These are phyloP conservation scores for Petasospora fabianii DNA, from an alignment of 1,139 yeast genomes.

Conservation along the genomic window DNA sequence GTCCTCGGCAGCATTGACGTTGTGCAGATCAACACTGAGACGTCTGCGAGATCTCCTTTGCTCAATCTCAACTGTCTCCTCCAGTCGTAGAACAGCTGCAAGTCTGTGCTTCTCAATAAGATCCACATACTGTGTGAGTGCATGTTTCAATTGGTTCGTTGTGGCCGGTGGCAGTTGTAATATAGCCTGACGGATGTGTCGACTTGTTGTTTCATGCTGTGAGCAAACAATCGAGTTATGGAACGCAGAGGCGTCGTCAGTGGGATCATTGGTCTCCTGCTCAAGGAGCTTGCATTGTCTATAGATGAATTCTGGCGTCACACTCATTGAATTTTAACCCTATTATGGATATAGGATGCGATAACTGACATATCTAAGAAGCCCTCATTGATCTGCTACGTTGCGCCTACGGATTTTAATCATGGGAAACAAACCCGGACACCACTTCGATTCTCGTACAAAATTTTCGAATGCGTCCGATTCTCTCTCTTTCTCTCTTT, in stretches of 20 bases:
- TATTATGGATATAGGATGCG: too few relatives aligned
- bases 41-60: conserved; percentile 14
- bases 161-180: conserved; percentile 1
- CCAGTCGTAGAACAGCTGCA: conserved; percentile 8
- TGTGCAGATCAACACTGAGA: conserved; percentile 21
- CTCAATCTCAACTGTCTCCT: conserved; percentile 10
- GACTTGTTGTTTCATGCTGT: conserved; percentile 16
- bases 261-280: neutral
- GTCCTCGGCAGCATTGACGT: conserved; percentile 8
- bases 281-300: conserved; percentile 5
- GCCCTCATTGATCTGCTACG: neutral
- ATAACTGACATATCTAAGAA: too few relatives aligned
- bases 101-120: conserved; percentile 14
- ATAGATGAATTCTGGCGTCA: conserved; percentile 5
- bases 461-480: too few relatives aligned
- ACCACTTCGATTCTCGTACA: conserved; percentile 1
- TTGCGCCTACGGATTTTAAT: too few relatives aligned
- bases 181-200: conserved; percentile 4
- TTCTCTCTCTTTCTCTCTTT: neutral
- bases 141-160: conserved; percentile 5
- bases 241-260: conserved; percentile 14
- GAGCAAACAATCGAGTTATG: conserved; percentile 17
- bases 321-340: too few relatives aligned
- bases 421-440: too few relatives aligned
- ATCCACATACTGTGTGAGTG: conserved; percentile 13